A percentile compares a stretch with the other conserved stretches of the same genome.
These are phyloP conservation scores for Scytalidium lignicola DNA, from an alignment of 2,329 filamentous ascomycete genomes.

Conservation along the genomic window DNA sequence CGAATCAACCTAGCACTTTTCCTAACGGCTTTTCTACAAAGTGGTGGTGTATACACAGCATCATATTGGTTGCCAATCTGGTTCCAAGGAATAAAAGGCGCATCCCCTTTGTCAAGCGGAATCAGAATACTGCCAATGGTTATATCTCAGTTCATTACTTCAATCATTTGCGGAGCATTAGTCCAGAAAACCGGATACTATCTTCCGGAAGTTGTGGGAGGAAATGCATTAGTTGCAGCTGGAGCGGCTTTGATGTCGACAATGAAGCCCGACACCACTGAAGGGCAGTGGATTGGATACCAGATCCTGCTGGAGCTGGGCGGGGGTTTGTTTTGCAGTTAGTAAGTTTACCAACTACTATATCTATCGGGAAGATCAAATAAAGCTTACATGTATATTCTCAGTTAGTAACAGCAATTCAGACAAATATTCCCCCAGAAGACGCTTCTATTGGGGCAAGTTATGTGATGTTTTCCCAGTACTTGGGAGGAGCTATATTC, in stretches of 20 bases:
- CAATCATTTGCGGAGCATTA: constrained; percentile 11
- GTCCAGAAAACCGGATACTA: constrained; percentile 25
- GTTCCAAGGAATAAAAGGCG: constrained; percentile 27
- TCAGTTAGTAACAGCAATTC: constrained; percentile 28
- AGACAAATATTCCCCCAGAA: constrained; percentile 22
- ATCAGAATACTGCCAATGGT: constrained; percentile 21
- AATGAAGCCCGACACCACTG: constrained; percentile 12
- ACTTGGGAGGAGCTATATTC: constrained; percentile 26
- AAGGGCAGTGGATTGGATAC: constrained; percentile 11
- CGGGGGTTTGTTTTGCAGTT: constrained; percentile 10
- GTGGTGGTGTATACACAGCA: constrained; percentile 10
- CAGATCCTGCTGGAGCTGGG: constrained; percentile 12
- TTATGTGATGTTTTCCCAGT: constrained; percentile 30
- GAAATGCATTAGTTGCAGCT: constrained; percentile 21
- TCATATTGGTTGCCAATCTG: constrained; percentile 25
- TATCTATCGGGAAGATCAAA: too few species aligned
- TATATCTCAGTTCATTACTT: constrained; percentile 7
- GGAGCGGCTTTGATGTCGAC: constrained; percentile 27
- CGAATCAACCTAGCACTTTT: constrained; percentile 12
- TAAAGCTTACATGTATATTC: too few species aligned
- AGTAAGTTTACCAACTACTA: too few species aligned
- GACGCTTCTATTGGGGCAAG: constrained; percentile 29
- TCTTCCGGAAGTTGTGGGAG: constrained; percentile 23
- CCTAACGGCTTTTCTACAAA: constrained; percentile 4
- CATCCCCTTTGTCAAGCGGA: constrained; percentile 19